Evolutionary conservation across 371 early-diverging fungal genomes (phyloP), one percentile per base, ranked within the genome.

Genomic region (Mortierella polycephala): DNA sequence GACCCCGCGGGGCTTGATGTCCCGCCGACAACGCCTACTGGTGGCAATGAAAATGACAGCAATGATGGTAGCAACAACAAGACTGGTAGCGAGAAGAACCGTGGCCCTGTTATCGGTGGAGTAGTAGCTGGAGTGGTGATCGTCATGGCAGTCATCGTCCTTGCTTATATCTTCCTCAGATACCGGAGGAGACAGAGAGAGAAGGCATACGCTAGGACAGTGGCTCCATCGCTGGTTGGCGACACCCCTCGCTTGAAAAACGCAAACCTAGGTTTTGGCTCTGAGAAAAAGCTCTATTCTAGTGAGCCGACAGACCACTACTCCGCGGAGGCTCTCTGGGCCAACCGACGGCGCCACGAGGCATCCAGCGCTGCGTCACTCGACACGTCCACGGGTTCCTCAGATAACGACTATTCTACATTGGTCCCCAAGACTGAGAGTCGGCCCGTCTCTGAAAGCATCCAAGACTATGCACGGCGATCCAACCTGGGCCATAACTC

Each of bases 91-190:
- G 60, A 67, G 41, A 55, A 39, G 11, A 60, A 46, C 30, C 46
- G 47, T 40, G 68, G 56, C 10, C 49, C 68, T 8, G 55, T 67
- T 39, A 60, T 67, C 39, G 68, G 61, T 37, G 68, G 68, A 12
- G 61, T 40, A 2, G 55, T 23, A 0, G 68, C 39, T 8, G 68
- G 47, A 7, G 50, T 44, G 8, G 40, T 64, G 21, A 57, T 55
- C 41, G n/a, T 67, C 23, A 46, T 60, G 7, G 68, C 47, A 8
- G 42, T 52, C 7, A 30, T 52, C 2, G 8, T 55, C 12, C 44
- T 18, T 3, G 7, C 51, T 20, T 67, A n/a, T n/a, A 46, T 60
- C 18, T 13, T 55, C 3, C 39, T 30, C 41, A 23, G 21, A 46
- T 61, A 61, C 56, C 53, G 41, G 50, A 53, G 37, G 23, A 40